Evolutionary conservation across 2,329 filamentous ascomycete species (phyloP), one percentile per base, ranked within the genome.

Genomic region (Fusarium sp.): DNA sequence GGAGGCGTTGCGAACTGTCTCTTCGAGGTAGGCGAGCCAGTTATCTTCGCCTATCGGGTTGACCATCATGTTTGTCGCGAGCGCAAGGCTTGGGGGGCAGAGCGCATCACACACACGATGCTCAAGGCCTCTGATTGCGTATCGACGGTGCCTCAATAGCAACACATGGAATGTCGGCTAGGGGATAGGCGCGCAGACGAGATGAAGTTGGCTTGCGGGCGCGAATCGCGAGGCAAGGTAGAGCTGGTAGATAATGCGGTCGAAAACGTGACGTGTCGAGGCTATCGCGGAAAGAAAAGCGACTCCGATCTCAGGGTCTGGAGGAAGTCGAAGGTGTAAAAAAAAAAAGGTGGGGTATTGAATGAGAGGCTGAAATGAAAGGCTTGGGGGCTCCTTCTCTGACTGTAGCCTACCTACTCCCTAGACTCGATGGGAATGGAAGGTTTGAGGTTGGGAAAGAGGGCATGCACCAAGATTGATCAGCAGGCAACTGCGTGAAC

Each of bases 21-120:
- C 94, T 71, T 94, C 90, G 74, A 96, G 88, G 83, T 93, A 94
- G 77, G 93, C 92, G 76, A 93, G 83, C 94, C 94, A 97, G 81
- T 89, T 89, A 68, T 93, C 91, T 85, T 97, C 94, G 78, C 93
- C 93, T 75, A 95, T 87, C 54, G 93, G 92, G 64, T 81, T 86
- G 78, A 84, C 84, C 86, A 88, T 88, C 86, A 88, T 88, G 68
- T 72, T 84, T 58, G 69, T 77, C 52, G 73, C 69, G 68, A 62
- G 68, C 64, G 70, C 45, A 67, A 67, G 64, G 71, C 65, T 61
- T 54, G 20, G 64, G 64, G 54, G 48, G 54, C 64, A 66, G 57
- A 62, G 74, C 71, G 77, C 79, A 80, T 80, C 69, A 77, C 76
- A 80, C 69, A 77, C 76, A 80, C 65, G 48, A 57, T 54, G 61